phyloP scores from a whole-genome alignment of 129 eudicot species.

The Centaurea solstitialis region DNA sequence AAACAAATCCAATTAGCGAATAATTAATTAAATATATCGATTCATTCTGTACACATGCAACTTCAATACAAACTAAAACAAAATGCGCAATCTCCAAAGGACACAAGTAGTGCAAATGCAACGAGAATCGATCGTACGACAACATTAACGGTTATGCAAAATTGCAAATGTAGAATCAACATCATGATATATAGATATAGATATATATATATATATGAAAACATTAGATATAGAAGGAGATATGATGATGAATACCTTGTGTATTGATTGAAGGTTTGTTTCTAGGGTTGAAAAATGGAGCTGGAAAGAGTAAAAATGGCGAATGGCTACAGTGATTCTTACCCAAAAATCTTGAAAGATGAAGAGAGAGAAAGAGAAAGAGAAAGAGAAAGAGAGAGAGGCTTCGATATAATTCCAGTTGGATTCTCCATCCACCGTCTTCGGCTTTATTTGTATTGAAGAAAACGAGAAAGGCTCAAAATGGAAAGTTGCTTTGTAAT shows the following conservation, averaged over 20 bases:
- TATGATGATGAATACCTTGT: conserved; percentile 1
- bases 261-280: conserved; percentile 14
- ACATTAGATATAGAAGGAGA: neutral
- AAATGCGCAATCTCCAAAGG: conserved; percentile 12
- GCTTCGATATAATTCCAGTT: conserved; percentile 1
- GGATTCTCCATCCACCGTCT: conserved; percentile 25
- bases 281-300: conserved; percentile 12
- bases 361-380: conserved; percentile 11
- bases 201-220: too few species aligned
- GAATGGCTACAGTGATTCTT: conserved; percentile 34
- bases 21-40: conserved; percentile 13
- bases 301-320: neutral
- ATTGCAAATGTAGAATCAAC: neutral
- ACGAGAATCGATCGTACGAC: neutral
- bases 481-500: neutral
- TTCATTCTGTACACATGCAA: conserved; percentile 22
- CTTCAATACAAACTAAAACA: conserved; percentile 20
- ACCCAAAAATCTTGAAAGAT: conserved; percentile 29
- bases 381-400: neutral
- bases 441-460: conserved; percentile 16
- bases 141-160: too few species aligned
- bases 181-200: neutral
- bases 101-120: neutral
- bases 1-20: conserved; percentile 8
- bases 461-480: conserved; percentile 16